phyloP scores from a whole-genome alignment of 2,329 filamentous ascomycete genomes.

The Plenodomus lindquistii region DNA sequence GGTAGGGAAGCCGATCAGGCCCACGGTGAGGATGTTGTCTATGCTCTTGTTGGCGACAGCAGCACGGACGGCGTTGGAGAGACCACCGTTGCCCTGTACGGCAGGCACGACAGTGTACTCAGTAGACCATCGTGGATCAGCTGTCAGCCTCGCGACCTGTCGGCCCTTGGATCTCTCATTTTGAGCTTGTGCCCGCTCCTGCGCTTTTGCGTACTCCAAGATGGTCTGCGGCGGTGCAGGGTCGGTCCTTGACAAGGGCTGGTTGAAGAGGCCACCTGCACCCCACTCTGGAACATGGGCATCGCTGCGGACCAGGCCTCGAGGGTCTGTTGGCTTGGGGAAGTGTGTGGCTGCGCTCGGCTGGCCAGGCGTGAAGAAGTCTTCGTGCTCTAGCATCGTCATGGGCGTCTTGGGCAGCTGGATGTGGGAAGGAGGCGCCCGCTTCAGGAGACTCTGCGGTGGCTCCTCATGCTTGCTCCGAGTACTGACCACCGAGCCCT shows the following conservation, averaged over 20 bases:
- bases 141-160: conserved; percentile 30
- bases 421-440: conserved; percentile 27
- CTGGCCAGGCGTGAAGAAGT: conserved; percentile 51
- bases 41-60: conserved; percentile 70
- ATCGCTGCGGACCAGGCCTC: conserved; percentile 69
- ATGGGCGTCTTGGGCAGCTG: conserved; percentile 48
- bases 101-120: conserved; percentile 83
- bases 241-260: conserved; percentile 75
- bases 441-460: conserved; percentile 47
- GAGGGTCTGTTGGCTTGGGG: conserved; percentile 51
- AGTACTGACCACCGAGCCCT: conserved; percentile 50
- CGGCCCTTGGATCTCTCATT: conserved; percentile 25
- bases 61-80: conserved; percentile 85
- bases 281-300: conserved; percentile 79
- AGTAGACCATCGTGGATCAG: conserved; percentile 62
- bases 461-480: conserved; percentile 27
- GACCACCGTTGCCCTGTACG: conserved; percentile 88
- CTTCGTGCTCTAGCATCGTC: conserved; percentile 44
- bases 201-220: conserved; percentile 65
- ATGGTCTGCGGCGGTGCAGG: conserved; percentile 76
- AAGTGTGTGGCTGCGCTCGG: conserved; percentile 58
- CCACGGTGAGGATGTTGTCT: conserved; percentile 83
- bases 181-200: conserved; percentile 41
- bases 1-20: conserved; percentile 91
- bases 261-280: conserved; percentile 64